Evolutionary conservation across 805 yeast species (phyloP).

Genomic region (Metschnikowia lochheadii): DNA sequence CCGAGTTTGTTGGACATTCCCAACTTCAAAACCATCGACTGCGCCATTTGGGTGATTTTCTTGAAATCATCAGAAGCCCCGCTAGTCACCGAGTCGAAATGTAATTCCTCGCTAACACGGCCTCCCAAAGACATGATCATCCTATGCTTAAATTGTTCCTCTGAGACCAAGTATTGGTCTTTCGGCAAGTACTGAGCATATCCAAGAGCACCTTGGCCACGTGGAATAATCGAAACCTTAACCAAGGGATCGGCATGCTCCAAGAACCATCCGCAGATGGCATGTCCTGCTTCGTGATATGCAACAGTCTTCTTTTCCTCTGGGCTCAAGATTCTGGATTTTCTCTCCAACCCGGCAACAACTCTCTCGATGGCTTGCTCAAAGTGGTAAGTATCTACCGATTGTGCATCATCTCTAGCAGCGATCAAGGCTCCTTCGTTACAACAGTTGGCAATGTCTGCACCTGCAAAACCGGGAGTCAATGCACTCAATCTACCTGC

Average conservation of each 20-base stretch:
- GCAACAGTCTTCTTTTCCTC: slow-evolving; percentile 91
- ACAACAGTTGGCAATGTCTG: slow-evolving; percentile 95
- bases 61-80: slow-evolving; percentile 97
- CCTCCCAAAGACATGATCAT: slow-evolving; percentile 98
- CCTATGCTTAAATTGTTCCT: slow-evolving; percentile 76
- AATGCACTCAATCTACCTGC: slow-evolving; percentile 89
- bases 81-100: slow-evolving; percentile 86
- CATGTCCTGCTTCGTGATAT: slow-evolving; percentile 98
- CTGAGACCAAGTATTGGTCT: slow-evolving; percentile 75
- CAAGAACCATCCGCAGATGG: slow-evolving; percentile 95
- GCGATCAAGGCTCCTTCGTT: slow-evolving; percentile 97
- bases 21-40: slow-evolving; percentile 82
- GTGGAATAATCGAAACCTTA: slow-evolving; percentile 93
- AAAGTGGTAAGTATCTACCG: slow-evolving; percentile 74
- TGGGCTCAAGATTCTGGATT: slow-evolving; percentile 73
- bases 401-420: slow-evolving; percentile 73
- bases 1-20: slow-evolving; percentile 93
- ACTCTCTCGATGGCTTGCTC: slow-evolving; percentile 97
- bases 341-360: slow-evolving; percentile 92
- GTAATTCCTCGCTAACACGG: slow-evolving; percentile 90
- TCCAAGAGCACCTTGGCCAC: slow-evolving; percentile 96
- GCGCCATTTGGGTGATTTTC: slow-evolving; percentile 91
- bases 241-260: slow-evolving; percentile 88
- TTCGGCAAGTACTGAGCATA: slow-evolving; percentile 97
- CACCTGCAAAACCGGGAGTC: slow-evolving; percentile 98